Evolutionary conservation across 164 flowering plant species (phyloP), one percentile per base, ranked within the genome.

Genomic region (Malania oleifera): DNA sequence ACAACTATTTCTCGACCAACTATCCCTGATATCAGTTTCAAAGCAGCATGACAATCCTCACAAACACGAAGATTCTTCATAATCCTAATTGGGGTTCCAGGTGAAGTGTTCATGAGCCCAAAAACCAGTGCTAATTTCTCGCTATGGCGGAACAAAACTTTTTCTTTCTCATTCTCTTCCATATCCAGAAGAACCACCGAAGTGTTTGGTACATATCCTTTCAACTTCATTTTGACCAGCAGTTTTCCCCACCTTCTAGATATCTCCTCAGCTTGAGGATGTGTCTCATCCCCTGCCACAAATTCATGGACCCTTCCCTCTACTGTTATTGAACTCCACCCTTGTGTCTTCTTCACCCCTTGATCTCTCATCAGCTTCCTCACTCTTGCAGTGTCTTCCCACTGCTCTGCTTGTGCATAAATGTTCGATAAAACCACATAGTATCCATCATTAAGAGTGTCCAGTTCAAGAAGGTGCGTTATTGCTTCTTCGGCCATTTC

Each of bases 61-160:
- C 91, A 85, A 23, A 85, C 81, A 9, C 84, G 71, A 17, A 85
- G 84, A 64, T 85, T 85, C 73, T 85, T 85, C 82, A 80, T 77
- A 26, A 85, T 79, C 56, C 87, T 70, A 14, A 85, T 74, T 17
- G 82, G 73, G 37, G 68, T 67, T 59, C 80, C 65, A 4, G 77
- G 44, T 24, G 64, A 56, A 0, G 82, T 76, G 57, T 71, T 80
- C 38, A 85, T 71, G 26, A 85, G 70, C 28, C 87, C 86, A 49
- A 67, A 85, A 53, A 64, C 76, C 31, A 79, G 62, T 2, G 91
- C 87, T 56, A 82, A 46, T 55, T 81, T 85, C 75, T 85, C 91
- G 24, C 87, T 85, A 43, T 82, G 91, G n/a, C 78, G 80, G 65
- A 64, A 73, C 31, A 85, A 39, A 68, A 75, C 70, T 24, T 57